Base-by-base conservation (phyloP, 495 filamentous ascomycete genomes). In the Aspergillus sparsus region DNA sequence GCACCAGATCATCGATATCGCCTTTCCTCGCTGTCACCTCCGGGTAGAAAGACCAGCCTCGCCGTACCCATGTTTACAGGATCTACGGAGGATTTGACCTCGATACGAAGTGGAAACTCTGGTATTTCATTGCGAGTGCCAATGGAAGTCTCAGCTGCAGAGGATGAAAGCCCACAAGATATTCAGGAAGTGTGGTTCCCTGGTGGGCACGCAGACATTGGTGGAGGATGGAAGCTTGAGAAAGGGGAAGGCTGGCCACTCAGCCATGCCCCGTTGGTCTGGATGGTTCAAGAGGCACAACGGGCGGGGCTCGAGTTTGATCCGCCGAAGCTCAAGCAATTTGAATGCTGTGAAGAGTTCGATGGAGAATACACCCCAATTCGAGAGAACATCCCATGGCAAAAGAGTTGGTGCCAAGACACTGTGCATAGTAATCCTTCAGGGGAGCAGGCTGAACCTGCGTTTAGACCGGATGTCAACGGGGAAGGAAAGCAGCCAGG, bases 131-230 rank as follows among this genome's bases (percentile, higher is more conserved):
- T 81, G 7, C 70, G 68, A 8, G 63, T 75, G 2, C 72, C 75
- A 16, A 21, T 8, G 64, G 37, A 41, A 9, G 37, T 9, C 37
- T 11, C 37, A 41, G 6, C 12, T n/a, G 73, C 82, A 2, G 72
- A 80, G 21, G 86, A 86, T 36, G 86, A 89, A 16, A 79, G 82
- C 0, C 71, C 67, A 18, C 89, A 93, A 62, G 88, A 93, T 64
- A 87, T 94, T 56, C 85, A 90, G 64, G 89, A 92, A 61, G 78
- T 93, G 9, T 94, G 91, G 91, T 95, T 94, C 68, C 81, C 89
- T 0, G 91, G 91, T 41, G 85, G 87, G 36, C 91, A 95, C 65
- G 90, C 83, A 9, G 91, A 95, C 62, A 85, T 95, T 33, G 91
- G 91, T 13, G 91, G 92, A 21, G 91, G 91, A 1, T 96, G 91